phyloP scores from a whole-genome alignment of 1,284 basidiomycete species.

The Schizopora paradoxa region DNA sequence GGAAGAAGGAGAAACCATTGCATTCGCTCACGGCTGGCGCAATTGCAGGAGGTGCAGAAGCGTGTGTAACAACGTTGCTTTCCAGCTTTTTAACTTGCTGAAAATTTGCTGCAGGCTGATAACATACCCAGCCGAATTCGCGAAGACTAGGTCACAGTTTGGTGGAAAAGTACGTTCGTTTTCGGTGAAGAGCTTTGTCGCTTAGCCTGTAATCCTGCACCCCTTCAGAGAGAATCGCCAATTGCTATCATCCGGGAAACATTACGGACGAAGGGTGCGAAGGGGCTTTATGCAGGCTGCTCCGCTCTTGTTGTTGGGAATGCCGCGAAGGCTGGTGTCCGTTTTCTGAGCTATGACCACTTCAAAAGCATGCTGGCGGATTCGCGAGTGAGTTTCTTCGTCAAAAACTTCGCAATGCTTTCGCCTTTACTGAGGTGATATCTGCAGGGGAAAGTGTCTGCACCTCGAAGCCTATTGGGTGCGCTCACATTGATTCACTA shows the following conservation, averaged over 20 bases:
- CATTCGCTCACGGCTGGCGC: constrained; percentile 86
- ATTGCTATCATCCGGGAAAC: constrained; percentile 69
- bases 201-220: constrained; percentile 6
- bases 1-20: constrained; percentile 69
- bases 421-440: constrained; percentile 10
- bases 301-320: constrained; percentile 88
- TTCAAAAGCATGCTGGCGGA: constrained; percentile 87
- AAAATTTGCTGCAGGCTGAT: constrained; percentile 48
- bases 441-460: constrained; percentile 80
- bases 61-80: constrained; percentile 40
- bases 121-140: constrained; percentile 91
- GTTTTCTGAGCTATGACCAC: constrained; percentile 92
- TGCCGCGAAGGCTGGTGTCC: constrained; percentile 86
- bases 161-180: constrained; percentile 54
- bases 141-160: constrained; percentile 84
- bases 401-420: constrained; percentile 3
- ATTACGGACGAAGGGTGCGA: constrained; percentile 63
- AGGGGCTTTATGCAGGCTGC: constrained; percentile 83
- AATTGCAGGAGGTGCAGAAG: constrained; percentile 92
- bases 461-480: constrained; percentile 81
- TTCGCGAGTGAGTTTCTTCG: constrained; percentile 51
- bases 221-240: constrained; percentile 54
- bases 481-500: constrained; percentile 22
- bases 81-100: constrained; percentile 30
- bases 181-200: background rate